Base-by-base conservation (phyloP, 805 yeast genomes). In the Wickerhamiella parazyma region DNA sequence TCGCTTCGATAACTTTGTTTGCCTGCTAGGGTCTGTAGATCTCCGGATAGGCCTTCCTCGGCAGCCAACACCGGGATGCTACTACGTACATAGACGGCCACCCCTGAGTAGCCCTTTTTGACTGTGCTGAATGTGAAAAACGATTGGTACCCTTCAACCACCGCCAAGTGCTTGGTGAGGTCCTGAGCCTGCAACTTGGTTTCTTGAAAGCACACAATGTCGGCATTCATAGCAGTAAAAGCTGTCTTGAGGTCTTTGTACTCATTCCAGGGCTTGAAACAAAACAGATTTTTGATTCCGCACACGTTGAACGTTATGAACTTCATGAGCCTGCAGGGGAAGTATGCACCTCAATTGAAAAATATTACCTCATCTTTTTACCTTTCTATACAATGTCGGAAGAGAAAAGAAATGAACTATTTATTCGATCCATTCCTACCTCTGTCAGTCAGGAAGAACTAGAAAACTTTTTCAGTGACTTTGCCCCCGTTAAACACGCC, bases 401-500 rank as follows among this genome's bases (percentile, higher is more conserved):
- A 20, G 21, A 34, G 28, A 16, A 31, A 54, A 48, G 53, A 17
- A 44, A 55, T 9, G 64, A 61, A 18, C 67, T 91, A 29, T 91
- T 91, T 60, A 93, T 91, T 35, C 74, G 97, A 51, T 72, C 87
- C 3, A 69, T 89, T 28, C 97, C 97, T 2, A 67, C 68, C 47
- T 78, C 74, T 33, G 93, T 86, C 6, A 80, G 93, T 1, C 74
- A 78, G 18, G 95, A 85, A 47, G 77, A 84, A 53, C 69, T 91
- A 34, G 71, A 89, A 1, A 83, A 81, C 52, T 86, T 71, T 61
- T 91, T 91, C 58, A 80, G 97, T 1, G 85, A 85, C 50, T 80
- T 86, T 64, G 89, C 84, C 4, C 98, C 98, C 6, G 93, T 89
- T 10, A 86, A 80, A 62, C 98, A 91, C 62, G 94, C 96, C 1